phyloP scores from a whole-genome alignment of 2,329 filamentous ascomycete genomes.

The Thermothelomyces thermophilus region DNA sequence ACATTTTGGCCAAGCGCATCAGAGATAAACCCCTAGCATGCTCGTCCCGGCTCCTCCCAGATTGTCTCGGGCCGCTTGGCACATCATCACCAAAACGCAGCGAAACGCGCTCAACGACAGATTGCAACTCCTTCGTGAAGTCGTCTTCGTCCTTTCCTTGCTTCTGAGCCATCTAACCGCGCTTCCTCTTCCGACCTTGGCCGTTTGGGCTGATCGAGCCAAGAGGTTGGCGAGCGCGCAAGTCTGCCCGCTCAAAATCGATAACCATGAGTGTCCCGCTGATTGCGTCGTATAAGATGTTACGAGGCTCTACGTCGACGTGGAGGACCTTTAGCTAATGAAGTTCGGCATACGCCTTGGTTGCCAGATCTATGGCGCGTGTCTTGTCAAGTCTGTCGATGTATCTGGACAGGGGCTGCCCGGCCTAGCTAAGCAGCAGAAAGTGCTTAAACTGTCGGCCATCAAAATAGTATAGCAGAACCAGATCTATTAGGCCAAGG shows the following conservation, averaged over 20 bases:
- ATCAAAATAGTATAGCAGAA: constrained; percentile 29
- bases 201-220: constrained; percentile 9
- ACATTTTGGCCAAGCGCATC: not conserved
- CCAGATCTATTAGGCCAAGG: constrained; percentile 29
- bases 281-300: constrained; percentile 6
- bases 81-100: not conserved
- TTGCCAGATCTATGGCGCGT: constrained; percentile 7
- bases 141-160: constrained; percentile 11
- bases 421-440: constrained; percentile 32
- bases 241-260: constrained; percentile 10
- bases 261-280: constrained; percentile 5
- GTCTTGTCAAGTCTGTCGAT: constrained; percentile 13
- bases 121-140: constrained; percentile 1
- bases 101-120: not conserved
- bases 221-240: constrained; percentile 7
- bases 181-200: constrained; percentile 9
- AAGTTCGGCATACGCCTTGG: constrained; percentile 10
- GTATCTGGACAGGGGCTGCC: constrained; percentile 23
- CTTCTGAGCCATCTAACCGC: constrained; percentile 1
- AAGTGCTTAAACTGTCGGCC: constrained; percentile 28
- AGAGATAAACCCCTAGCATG: not conserved
- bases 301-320: constrained; percentile 5
- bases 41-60: too few relatives aligned
- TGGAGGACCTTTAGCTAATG: constrained; percentile 9
- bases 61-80: not conserved